Conservation (phyloP, 2,329 filamentous ascomycete genomes). For the Pseudogymnoascus sp. region DNA sequence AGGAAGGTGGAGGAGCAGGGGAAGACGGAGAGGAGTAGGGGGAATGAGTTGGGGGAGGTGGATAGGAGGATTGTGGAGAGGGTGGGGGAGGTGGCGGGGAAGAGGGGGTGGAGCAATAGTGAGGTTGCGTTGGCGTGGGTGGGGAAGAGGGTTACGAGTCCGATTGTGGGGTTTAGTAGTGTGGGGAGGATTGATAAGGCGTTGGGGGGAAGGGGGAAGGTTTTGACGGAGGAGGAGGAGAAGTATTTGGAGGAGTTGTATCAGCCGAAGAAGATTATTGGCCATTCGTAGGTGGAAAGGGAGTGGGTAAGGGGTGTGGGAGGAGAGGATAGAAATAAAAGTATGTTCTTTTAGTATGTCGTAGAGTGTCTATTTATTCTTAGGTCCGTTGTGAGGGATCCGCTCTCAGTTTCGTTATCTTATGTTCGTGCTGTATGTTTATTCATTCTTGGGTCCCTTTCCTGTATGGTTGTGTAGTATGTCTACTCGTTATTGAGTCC, state of each 20-base stretch:
- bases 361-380: too few species aligned
- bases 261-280: slow-evolving; percentile 23
- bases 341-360: not conserved
- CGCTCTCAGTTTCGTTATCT: too few species aligned
- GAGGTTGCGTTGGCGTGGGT: slow-evolving; percentile 43
- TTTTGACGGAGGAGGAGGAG: slow-evolving; percentile 40
- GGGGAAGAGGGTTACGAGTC: slow-evolving; percentile 23
- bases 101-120: slow-evolving; percentile 46
- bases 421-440: too few species aligned
- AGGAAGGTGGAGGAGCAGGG: slow-evolving; percentile 14
- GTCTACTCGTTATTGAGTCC: too few species aligned
- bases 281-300: not conserved
- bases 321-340: not conserved
- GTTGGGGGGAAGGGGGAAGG: slow-evolving; percentile 28
- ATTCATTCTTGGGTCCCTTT: too few species aligned
- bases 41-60: slow-evolving; percentile 24
- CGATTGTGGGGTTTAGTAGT: slow-evolving; percentile 28
- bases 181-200: slow-evolving; percentile 43
- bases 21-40: slow-evolving; percentile 14
- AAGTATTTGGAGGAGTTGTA: slow-evolving; percentile 45
- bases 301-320: too few species aligned
- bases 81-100: slow-evolving; percentile 41
- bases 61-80: slow-evolving; percentile 43
- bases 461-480: too few species aligned
- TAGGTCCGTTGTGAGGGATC: too few species aligned